phyloP scores from a whole-genome alignment of 805 yeast genomes.

The Ogataea pignaliae region DNA sequence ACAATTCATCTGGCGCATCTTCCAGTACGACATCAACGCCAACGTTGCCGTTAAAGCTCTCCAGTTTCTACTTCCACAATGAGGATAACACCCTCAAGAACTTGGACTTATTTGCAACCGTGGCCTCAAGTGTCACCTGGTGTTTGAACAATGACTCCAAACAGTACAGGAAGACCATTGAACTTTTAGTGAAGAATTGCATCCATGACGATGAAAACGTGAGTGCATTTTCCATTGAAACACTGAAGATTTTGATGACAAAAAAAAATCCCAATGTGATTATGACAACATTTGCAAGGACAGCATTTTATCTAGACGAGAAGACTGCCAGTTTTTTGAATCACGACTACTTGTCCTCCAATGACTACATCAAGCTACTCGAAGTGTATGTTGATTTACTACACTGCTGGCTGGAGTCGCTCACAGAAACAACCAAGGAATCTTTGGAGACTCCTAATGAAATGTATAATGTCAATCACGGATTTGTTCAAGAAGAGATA shows the following conservation, averaged over 20 bases:
- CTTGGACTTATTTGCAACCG: constrained; percentile 60
- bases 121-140: constrained; percentile 75
- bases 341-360: constrained; percentile 54
- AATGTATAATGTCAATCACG: constrained; percentile 32
- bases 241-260: constrained; percentile 63
- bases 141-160: constrained; percentile 43
- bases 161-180: constrained; percentile 63
- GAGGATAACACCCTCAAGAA: constrained; percentile 32
- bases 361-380: constrained; percentile 55
- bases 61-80: constrained; percentile 36
- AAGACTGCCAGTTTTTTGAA: constrained; percentile 54
- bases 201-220: constrained; percentile 63
- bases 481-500: constrained; percentile 34
- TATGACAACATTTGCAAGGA: constrained; percentile 70
- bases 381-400: constrained; percentile 74
- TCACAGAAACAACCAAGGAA: constrained; percentile 35
- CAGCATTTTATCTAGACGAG: constrained; percentile 75
- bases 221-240: constrained; percentile 55
- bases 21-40: constrained; percentile 18
- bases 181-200: constrained; percentile 70
- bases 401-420: constrained; percentile 74
- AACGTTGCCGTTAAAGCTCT: constrained; percentile 32
- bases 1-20: constrained; percentile 12
- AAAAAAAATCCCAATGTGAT: constrained; percentile 65
- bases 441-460: constrained; percentile 28